Evolutionary conservation across 1,284 basidiomycete species (phyloP).

Genomic region (Dichomitus squalens): DNA sequence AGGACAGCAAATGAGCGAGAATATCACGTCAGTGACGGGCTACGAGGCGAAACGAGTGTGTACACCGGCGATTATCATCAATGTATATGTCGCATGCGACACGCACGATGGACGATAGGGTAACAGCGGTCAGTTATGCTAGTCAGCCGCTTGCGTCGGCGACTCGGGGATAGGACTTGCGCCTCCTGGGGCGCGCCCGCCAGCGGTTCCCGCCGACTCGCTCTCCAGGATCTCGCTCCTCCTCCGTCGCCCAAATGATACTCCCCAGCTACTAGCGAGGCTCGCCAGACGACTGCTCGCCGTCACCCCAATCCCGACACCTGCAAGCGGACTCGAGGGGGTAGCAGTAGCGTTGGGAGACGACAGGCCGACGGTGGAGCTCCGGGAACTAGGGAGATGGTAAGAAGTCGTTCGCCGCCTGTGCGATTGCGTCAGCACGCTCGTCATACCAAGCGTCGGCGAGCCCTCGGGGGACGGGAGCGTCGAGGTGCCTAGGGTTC

Average conservation of each 20-base stretch:
- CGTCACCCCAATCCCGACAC: conserved; percentile 16
- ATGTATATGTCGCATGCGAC: no score
- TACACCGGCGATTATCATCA: neutral
- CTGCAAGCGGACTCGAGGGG: conserved; percentile 18
- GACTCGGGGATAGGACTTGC: conserved; percentile 22
- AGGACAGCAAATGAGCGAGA: neutral
- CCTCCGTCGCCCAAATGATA: conserved; percentile 60
- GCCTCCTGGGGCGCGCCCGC: conserved; percentile 13
- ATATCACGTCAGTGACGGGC: neutral
- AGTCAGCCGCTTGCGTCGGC: neutral
- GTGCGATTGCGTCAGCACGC: conserved; percentile 35
- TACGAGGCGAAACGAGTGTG: neutral
- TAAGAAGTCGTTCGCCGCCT: conserved; percentile 59
- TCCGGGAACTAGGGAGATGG: conserved; percentile 44
- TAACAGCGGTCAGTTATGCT: no score
- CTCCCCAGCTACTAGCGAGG: conserved; percentile 68
- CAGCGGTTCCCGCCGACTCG: neutral
- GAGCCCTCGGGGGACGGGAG: conserved; percentile 63
- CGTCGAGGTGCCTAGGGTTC: conserved; percentile 21
- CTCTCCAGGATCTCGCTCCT: conserved; percentile 32
- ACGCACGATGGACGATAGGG: no score
- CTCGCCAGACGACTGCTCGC: conserved; percentile 55
- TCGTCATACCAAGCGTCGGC: conserved; percentile 56
- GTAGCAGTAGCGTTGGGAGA: conserved; percentile 25
- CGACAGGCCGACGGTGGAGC: conserved; percentile 37